Percentiles rank a stretch among this genome's conserved stretches.
Evolutionary conservation across 352 stramenopile species (phyloP).

Genomic region (Phytophthora parvispora): DNA sequence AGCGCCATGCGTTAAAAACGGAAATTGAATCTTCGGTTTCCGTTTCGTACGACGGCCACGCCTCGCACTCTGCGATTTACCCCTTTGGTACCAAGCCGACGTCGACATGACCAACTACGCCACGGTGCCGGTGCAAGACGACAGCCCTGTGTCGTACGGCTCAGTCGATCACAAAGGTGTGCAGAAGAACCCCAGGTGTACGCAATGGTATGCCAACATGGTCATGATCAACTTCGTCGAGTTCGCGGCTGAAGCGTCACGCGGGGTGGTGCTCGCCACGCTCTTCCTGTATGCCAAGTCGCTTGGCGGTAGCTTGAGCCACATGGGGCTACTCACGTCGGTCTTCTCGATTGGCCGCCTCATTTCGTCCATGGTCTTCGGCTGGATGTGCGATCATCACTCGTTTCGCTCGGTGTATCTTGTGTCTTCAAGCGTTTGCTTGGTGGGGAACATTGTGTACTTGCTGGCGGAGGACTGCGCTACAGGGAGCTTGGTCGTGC

Average conservation of each 20-base stretch:
- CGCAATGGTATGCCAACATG: constrained; percentile 75
- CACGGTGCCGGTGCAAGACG: constrained; percentile 27
- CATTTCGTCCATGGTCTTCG: constrained; percentile 81
- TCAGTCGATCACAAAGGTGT: constrained; percentile 12
- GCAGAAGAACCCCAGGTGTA: constrained; percentile 9
- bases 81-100: not conserved
- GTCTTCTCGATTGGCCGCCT: constrained; percentile 78
- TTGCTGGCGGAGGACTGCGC: constrained; percentile 64
- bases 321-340: constrained; percentile 80
- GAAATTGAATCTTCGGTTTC: not conserved
- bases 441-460: constrained; percentile 75
- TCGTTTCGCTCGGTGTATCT: constrained; percentile 82
- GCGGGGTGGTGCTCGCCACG: constrained; percentile 75
- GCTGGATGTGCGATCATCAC: constrained; percentile 82
- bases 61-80: constrained; percentile 14
- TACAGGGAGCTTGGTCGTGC: constrained; percentile 53
- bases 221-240: constrained; percentile 83
- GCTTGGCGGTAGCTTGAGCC: constrained; percentile 63
- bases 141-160: constrained; percentile 17
- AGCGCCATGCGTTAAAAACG: too few species aligned
- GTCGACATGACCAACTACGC: constrained; percentile 23
- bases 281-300: constrained; percentile 86
- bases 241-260: constrained; percentile 76
- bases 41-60: too few species aligned
- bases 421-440: constrained; percentile 64